Percentiles rank a stretch among this genome's conserved stretches.
Evolutionary conservation across 148 eudicot species (phyloP).

Genomic region (Fagopyrum tataricum): DNA sequence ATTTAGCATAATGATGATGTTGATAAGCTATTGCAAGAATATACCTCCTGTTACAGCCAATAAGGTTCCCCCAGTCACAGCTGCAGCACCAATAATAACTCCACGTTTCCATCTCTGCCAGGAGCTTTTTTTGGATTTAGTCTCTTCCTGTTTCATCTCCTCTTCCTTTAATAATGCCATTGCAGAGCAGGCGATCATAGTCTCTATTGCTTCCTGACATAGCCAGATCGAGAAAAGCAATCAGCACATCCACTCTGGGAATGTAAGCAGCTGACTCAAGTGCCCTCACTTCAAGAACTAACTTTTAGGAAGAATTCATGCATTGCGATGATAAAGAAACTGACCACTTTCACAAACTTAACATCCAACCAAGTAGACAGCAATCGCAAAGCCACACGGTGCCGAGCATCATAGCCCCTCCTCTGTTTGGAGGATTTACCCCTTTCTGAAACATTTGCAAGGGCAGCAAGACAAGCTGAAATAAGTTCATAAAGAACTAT

Average conservation of each 20-base stretch:
- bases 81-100: constrained; percentile 97
- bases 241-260: not conserved
- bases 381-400: constrained; percentile 81
- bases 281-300: not conserved
- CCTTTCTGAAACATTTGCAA: constrained; percentile 53
- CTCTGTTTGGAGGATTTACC: constrained; percentile 38
- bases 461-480: constrained; percentile 50
- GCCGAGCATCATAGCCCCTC: constrained; percentile 89
- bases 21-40: not conserved
- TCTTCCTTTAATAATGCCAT: constrained; percentile 79
- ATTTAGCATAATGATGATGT: not conserved
- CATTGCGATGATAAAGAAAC: constrained; percentile 8
- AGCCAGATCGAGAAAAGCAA: constrained; percentile 12
- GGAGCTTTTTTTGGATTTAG: constrained; percentile 38
- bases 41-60: constrained; percentile 95
- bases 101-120: constrained; percentile 94
- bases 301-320: not conserved
- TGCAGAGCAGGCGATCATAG: constrained; percentile 85
- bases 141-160: constrained; percentile 49
- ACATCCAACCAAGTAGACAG: constrained; percentile 88
- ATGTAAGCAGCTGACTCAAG: constrained; percentile 2
- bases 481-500: constrained; percentile 80
- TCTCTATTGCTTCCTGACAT: constrained; percentile 84
- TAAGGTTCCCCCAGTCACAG: constrained; percentile 87
- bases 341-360: constrained; percentile 80